Conservation (phyloP, 2,329 filamentous ascomycete genomes). For the Fusarium miscanthi region DNA sequence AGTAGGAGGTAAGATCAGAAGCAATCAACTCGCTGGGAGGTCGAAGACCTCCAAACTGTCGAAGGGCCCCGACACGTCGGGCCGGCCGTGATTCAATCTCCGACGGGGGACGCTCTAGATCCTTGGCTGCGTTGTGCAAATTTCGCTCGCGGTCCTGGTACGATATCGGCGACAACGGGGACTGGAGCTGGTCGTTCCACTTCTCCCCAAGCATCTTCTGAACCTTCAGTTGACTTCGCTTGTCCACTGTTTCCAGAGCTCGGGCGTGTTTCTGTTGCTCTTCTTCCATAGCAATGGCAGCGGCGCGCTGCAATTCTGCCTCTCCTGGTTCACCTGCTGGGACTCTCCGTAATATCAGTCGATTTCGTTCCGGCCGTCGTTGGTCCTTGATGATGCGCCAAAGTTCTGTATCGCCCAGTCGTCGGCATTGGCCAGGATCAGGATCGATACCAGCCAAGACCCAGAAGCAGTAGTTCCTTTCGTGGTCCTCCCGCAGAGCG, state of each 20-base stretch:
- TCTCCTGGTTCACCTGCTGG: slow-evolving; percentile 89
- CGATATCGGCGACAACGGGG: slow-evolving; percentile 86
- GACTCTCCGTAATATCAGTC: slow-evolving; percentile 92
- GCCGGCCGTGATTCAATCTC: slow-evolving; percentile 58
- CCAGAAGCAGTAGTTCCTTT: slow-evolving; percentile 97
- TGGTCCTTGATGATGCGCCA: slow-evolving; percentile 91
- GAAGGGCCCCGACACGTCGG: slow-evolving; percentile 65
- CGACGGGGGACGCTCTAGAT: slow-evolving; percentile 67
- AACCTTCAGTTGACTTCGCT: slow-evolving; percentile 86
- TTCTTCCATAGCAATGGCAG: slow-evolving; percentile 90
- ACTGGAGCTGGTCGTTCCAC: slow-evolving; percentile 82
- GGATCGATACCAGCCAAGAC: slow-evolving; percentile 87
- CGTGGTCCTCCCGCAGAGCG: slow-evolving; percentile 86
- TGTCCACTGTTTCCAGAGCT: slow-evolving; percentile 72
- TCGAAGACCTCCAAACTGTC: slow-evolving; percentile 89
- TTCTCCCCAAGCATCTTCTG: slow-evolving; percentile 90
- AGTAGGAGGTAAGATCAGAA: slow-evolving; percentile 95
- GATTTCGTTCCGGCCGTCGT: slow-evolving; percentile 85
- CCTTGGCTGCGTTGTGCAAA: slow-evolving; percentile 67
- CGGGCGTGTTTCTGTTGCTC: slow-evolving; percentile 77
- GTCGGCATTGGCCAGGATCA: slow-evolving; percentile 82
- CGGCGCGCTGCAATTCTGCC: slow-evolving; percentile 86
- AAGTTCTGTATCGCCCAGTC: slow-evolving; percentile 86
- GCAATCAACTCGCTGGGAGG: slow-evolving; percentile 98
- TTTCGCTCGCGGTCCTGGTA: slow-evolving; percentile 77